Conservation (phyloP, 2,329 filamentous ascomycete species). For the Kalmusia sp. region DNA sequence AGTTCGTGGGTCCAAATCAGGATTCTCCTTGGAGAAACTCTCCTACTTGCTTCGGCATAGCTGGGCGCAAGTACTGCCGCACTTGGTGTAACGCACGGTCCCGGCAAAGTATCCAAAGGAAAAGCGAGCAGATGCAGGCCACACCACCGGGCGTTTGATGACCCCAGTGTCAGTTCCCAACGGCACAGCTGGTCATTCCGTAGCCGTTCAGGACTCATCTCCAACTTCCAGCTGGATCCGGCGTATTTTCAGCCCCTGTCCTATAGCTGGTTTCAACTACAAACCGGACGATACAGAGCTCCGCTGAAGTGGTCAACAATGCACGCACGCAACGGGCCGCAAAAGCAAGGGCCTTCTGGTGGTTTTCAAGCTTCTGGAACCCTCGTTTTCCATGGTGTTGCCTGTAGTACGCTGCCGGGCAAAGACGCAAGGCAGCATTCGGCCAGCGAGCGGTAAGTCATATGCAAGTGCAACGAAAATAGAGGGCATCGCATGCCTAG, state of each 20-base stretch:
- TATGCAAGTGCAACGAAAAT: background rate
- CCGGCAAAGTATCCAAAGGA: background rate
- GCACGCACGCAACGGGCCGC: constrained; percentile 5
- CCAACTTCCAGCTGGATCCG: background rate
- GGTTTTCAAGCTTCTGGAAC: background rate
- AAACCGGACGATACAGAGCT: background rate
- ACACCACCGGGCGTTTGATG: constrained; percentile 26
- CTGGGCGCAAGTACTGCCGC: background rate
- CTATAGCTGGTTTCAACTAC: background rate
- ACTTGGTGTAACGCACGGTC: constrained; percentile 2
- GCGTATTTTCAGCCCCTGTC: background rate
- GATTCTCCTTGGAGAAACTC: background rate
- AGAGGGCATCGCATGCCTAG: background rate
- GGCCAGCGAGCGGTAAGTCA: constrained; percentile 2
- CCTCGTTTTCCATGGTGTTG: background rate
- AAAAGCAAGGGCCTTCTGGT: constrained; percentile 1
- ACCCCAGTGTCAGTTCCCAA: constrained; percentile 10
- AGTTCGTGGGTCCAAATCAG: background rate
- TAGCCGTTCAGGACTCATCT: background rate
- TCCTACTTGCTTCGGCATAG: background rate
- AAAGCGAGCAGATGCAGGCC: background rate
- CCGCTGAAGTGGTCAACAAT: background rate
- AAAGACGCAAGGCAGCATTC: constrained; percentile 3
- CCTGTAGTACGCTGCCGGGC: constrained; percentile 1
- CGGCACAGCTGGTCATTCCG: background rate